phyloP scores from a whole-genome alignment of 2,329 filamentous ascomycete species.

The Penicillium verrucosum region DNA sequence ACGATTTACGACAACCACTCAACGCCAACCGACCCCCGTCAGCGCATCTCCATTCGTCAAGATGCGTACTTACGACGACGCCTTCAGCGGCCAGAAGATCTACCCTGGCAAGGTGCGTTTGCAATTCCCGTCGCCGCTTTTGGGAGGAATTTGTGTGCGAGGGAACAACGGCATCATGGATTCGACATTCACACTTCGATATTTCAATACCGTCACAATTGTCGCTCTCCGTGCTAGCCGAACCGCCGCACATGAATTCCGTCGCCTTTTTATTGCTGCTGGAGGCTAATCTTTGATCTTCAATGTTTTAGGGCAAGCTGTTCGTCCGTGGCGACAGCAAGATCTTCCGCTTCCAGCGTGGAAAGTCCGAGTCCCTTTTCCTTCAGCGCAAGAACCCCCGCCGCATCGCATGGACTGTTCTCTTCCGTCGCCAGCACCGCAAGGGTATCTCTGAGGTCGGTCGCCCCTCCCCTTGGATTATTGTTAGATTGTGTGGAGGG shows the following conservation, averaged over 20 bases:
- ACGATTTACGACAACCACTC: conserved; percentile 44
- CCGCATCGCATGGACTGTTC: conserved; percentile 96
- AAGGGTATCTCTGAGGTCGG: conserved; percentile 99
- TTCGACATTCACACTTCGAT: conserved; percentile 8
- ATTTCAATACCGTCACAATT: conserved; percentile 3
- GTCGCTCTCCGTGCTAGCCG: conserved; percentile 5
- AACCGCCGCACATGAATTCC: conserved; percentile 9
- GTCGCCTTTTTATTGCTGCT: background rate
- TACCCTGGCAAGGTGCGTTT: conserved; percentile 72
- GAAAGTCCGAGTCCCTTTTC: conserved; percentile 99
- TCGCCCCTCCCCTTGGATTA: conserved; percentile 29
- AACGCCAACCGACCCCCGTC: conserved; percentile 44
- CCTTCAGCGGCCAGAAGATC: conserved; percentile 74
- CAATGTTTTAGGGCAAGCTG: conserved; percentile 80
- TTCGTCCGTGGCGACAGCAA: conserved; percentile 99
- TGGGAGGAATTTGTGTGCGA: conserved; percentile 17
- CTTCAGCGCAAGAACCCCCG: conserved; percentile 99
- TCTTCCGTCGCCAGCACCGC: conserved; percentile 98
- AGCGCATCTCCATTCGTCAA: conserved; percentile 53
- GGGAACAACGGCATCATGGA: conserved; percentile 14
- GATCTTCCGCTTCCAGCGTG: conserved; percentile 99
- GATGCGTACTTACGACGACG: conserved; percentile 76
- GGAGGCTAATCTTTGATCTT: conserved; percentile 33
- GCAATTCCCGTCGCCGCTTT: conserved; percentile 19
- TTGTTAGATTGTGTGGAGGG: conserved; percentile 14